Evolutionary conservation across 768 basidiomycete species (phyloP), one percentile per base, ranked within the genome.

Genomic region (Leucosporidium creatinivorum): DNA sequence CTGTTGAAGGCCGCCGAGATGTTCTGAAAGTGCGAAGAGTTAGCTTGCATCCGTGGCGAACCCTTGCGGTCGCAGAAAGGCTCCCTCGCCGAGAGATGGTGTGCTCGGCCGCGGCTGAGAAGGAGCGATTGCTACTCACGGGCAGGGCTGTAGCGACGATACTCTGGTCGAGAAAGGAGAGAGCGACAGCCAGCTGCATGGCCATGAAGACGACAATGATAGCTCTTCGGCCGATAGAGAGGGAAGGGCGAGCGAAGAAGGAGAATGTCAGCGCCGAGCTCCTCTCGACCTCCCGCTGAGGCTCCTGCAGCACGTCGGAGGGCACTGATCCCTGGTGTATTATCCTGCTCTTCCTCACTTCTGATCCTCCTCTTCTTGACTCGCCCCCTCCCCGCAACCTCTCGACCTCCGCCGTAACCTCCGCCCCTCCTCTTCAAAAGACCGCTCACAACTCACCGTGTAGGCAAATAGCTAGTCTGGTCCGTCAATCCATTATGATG

Each of bases 131-230:
- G 25, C 12, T 21, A 52, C 23, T 25, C 7, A 25, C 10, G 8
- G n/a, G 28, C 6, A 39, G 33, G 15, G 33, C 50, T 1, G 51
- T 39, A n/a, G 62, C 61, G 12, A 73, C 69, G 66, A 80, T 80
- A 0, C 80, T 81, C 65, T 80, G 80, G 70, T 80, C 80, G 19
- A 81, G 69, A 56, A 80, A 73, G 31, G 76, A 72, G 57, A 79
- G 79, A 71, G 80, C 78, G 2, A 81, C 67, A 19, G 77, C 78
- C 36, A 74, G 68, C 4, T 77, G 77, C 69, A 79, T 64, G 5
- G 77, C 78, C 0, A 65, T 36, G 61, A 80, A 78, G 28, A 80
- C 77, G 63, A 79, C 30, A 23, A 80, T 56, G 58, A 72, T 56
- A 6, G 58, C 58, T 54, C 61, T 50, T 17, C 44, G 7, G 33